These are phyloP conservation scores for Mycena sanguinolenta DNA, from an alignment of 768 basidiomycete genomes.

Conservation along the genomic window DNA sequence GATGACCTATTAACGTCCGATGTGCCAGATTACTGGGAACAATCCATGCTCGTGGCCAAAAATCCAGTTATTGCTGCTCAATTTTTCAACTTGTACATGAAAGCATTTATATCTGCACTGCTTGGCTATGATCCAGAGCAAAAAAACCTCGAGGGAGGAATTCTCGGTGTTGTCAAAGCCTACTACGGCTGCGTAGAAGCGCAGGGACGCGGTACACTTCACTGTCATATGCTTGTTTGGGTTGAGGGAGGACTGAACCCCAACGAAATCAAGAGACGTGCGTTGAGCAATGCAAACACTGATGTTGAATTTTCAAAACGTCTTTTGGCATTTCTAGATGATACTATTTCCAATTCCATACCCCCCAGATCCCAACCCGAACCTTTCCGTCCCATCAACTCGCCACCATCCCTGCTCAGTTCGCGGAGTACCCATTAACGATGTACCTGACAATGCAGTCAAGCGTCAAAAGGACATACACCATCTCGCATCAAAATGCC, in stretches of 20 bases:
- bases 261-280: background rate
- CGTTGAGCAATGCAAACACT: background rate
- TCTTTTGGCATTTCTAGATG: no score
- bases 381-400: no score
- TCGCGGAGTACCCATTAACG: no score
- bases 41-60: background rate
- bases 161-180: background rate
- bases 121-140: background rate
- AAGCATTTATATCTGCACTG: background rate
- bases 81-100: constrained; percentile 8
- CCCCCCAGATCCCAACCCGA: no score
- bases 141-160: background rate
- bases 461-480: no score
- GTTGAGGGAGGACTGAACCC: background rate
- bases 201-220: background rate
- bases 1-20: background rate
- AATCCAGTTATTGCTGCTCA: background rate
- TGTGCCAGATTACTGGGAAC: background rate
- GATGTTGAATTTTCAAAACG: no score
- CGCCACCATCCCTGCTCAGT: no score
- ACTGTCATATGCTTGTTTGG: constrained; percentile 11
- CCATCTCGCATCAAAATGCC: no score
- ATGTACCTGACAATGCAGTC: no score
- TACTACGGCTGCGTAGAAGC: constrained; percentile 8
- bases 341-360: no score